Conservation (phyloP, 371 early-diverging fungal genomes). For the Rhizomucor pusillus region DNA sequence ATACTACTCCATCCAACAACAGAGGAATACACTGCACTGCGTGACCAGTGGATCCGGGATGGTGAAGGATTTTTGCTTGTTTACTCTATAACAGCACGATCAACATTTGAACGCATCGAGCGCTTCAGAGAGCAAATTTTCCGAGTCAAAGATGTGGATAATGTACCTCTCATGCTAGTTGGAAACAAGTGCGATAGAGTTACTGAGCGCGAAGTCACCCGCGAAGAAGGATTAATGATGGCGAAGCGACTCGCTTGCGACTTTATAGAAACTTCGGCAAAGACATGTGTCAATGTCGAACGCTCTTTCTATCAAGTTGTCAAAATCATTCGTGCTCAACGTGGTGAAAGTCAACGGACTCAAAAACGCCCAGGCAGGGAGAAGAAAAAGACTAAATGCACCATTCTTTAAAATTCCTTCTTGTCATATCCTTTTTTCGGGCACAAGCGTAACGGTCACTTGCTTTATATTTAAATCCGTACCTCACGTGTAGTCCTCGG, state of each 20-base stretch:
- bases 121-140: conserved; percentile 78
- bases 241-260: conserved; percentile 38
- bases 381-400: too few relatives aligned
- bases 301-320: conserved; percentile 57
- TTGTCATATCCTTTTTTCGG: too few relatives aligned
- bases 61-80: conserved; percentile 89
- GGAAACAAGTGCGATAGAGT: conserved; percentile 89
- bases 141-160: conserved; percentile 77
- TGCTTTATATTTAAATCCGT: too few relatives aligned
- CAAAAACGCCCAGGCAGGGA: too few relatives aligned
- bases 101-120: conserved; percentile 79
- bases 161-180: conserved; percentile 82
- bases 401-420: too few relatives aligned
- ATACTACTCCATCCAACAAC: neutral
- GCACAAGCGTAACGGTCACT: too few relatives aligned
- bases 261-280: conserved; percentile 80
- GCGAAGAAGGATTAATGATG: conserved; percentile 40
- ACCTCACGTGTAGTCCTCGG: too few relatives aligned
- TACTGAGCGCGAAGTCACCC: conserved; percentile 70
- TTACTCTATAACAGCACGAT: conserved; percentile 82
- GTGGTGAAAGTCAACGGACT: conserved; percentile 1
- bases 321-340: conserved; percentile 43
- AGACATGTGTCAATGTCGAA: conserved; percentile 76
- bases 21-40: conserved; percentile 82
- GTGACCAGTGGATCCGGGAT: conserved; percentile 94